These are phyloP conservation scores for Mallotus japonicus DNA, from an alignment of 441 rosid species.

Conservation along the genomic window DNA sequence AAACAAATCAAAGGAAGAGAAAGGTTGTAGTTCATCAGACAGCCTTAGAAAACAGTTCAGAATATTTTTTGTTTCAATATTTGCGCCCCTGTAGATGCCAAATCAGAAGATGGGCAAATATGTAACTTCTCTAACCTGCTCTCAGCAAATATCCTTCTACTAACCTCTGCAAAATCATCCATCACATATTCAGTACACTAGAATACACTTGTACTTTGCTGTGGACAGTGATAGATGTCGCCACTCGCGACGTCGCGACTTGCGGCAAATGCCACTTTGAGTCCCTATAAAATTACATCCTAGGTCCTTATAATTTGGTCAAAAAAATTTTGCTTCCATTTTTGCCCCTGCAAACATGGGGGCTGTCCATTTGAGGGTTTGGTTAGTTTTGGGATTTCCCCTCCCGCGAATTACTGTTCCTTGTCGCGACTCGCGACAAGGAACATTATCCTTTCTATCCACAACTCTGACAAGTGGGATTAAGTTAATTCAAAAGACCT, in stretches of 20 bases:
- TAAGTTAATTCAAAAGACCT: background rate
- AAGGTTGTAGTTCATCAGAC: background rate
- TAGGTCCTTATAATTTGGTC: too few relatives aligned
- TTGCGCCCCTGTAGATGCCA: constrained; percentile 89
- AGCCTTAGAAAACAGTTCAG: background rate
- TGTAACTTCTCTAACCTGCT: constrained; percentile 92
- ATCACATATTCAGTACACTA: constrained; percentile 5
- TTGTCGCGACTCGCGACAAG: too few relatives aligned
- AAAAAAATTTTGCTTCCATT: too few relatives aligned
- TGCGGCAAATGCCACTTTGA: too few relatives aligned
- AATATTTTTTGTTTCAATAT: background rate
- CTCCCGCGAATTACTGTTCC: too few relatives aligned
- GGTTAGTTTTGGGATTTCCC: too few relatives aligned
- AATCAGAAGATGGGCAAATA: constrained; percentile 93
- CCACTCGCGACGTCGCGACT: too few relatives aligned
- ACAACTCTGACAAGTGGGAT: constrained; percentile 6
- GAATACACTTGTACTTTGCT: background rate
- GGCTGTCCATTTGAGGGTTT: too few relatives aligned
- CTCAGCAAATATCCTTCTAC: constrained; percentile 98
- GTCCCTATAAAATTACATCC: too few relatives aligned
- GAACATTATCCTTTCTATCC: too few relatives aligned
- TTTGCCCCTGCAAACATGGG: too few relatives aligned
- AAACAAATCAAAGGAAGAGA: constrained; percentile 8
- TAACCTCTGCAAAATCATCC: constrained; percentile 57
- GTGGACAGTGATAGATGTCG: too few relatives aligned